These are phyloP conservation scores for Cucumis cinereus DNA, from an alignment of 306 rosid species.

Conservation along the genomic window DNA sequence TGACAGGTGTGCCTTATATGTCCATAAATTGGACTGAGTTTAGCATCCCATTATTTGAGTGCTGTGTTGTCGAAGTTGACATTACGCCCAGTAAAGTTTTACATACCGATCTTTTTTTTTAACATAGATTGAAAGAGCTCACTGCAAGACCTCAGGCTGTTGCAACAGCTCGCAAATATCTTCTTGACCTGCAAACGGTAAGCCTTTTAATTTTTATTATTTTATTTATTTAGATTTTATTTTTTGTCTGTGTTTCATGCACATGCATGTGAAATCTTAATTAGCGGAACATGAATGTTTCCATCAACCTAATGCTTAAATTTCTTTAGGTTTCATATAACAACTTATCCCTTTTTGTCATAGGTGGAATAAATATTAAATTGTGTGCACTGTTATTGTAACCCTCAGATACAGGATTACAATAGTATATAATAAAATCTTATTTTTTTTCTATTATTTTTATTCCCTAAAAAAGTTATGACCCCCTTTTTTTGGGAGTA, in stretches of 20 bases:
- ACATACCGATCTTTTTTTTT: constrained; percentile 13
- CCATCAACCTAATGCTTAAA: not conserved
- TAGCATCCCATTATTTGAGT: not conserved
- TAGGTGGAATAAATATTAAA: not conserved
- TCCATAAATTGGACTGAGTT: not conserved
- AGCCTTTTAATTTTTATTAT: not conserved
- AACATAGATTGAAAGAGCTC: constrained; percentile 74
- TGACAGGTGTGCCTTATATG: not conserved
- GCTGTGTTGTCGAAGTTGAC: not conserved
- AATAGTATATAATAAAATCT: not conserved
- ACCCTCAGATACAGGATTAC: not conserved
- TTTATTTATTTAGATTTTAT: not conserved
- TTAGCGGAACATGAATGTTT: not conserved
- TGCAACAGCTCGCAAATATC: constrained; percentile 52
- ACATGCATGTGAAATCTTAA: not conserved
- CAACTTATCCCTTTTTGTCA: not conserved
- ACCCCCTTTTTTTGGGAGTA: not conserved
- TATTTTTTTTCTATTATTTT: not conserved
- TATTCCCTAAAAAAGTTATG: not conserved
- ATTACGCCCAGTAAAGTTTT: not conserved
- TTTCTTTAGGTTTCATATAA: not conserved
- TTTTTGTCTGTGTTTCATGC: not conserved
- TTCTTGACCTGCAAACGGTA: constrained; percentile 67
- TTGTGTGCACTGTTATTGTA: not conserved
- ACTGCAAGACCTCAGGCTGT: constrained; percentile 66